A percentile compares a stretch with the other conserved stretches of the same genome.
These are phyloP conservation scores for Kodamaea plutei DNA, from an alignment of 1,139 yeast species.

Conservation along the genomic window DNA sequence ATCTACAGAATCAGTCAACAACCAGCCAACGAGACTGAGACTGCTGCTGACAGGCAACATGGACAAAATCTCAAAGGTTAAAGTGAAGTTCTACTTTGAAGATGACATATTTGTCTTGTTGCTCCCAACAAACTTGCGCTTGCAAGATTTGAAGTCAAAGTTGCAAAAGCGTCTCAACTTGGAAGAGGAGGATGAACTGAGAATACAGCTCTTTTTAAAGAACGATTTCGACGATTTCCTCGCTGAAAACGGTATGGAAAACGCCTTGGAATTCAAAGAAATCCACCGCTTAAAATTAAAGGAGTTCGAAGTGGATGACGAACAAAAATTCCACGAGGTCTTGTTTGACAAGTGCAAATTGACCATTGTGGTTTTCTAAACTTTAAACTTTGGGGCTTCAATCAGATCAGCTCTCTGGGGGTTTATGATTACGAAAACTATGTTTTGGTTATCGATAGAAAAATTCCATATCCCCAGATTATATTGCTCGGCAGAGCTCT, in stretches of 20 bases:
- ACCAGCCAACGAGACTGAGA: slow-evolving; percentile 10
- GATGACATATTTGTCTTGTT: slow-evolving; percentile 90
- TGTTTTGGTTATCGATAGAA: too few relatives aligned
- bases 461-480: too few relatives aligned
- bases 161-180: slow-evolving; percentile 60
- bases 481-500: too few relatives aligned
- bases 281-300: slow-evolving; percentile 21
- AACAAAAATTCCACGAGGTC: slow-evolving; percentile 38
- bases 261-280: slow-evolving; percentile 22
- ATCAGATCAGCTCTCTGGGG: too few relatives aligned
- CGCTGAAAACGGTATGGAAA: slow-evolving; percentile 26
- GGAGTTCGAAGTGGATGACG: slow-evolving; percentile 38
- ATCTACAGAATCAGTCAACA: slow-evolving; percentile 8
- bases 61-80: slow-evolving; percentile 36
- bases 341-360: slow-evolving; percentile 46
- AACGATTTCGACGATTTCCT: slow-evolving; percentile 41
- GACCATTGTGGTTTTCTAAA: slow-evolving; percentile 25
- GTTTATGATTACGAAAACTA: too few relatives aligned
- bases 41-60: slow-evolving; percentile 12
- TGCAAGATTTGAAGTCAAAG: slow-evolving; percentile 58
- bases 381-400: slow-evolving; percentile 1
- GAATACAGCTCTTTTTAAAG: slow-evolving; percentile 34
- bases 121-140: slow-evolving; percentile 58
- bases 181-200: slow-evolving; percentile 10
- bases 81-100: slow-evolving; percentile 78